These are phyloP conservation scores for Magnolia kwangsiensis DNA, from an alignment of 164 flowering plant species.

Conservation along the genomic window DNA sequence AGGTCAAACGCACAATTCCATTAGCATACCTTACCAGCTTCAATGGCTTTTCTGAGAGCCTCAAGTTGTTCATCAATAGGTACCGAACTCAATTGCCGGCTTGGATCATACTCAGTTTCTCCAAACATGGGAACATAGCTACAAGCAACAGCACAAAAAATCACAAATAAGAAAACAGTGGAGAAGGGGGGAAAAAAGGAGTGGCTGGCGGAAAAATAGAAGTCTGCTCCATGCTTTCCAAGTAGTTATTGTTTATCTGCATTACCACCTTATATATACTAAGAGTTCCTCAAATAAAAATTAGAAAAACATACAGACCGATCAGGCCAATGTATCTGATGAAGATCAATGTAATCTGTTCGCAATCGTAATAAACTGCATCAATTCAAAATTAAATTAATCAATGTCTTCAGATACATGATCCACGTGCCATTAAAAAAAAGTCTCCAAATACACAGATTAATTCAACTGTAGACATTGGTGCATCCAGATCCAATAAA, in stretches of 20 bases:
- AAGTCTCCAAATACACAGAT: too few relatives aligned
- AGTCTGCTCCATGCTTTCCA: too few relatives aligned
- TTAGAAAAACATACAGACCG: slow-evolving; percentile 56
- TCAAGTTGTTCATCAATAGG: slow-evolving; percentile 68
- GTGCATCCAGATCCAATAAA: background rate
- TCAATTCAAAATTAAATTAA: background rate
- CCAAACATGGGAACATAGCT: slow-evolving; percentile 98
- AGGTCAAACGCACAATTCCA: background rate
- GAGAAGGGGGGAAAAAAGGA: background rate
- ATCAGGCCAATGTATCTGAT: slow-evolving; percentile 94
- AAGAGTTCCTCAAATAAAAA: slow-evolving; percentile 1
- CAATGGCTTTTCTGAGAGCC: slow-evolving; percentile 60
- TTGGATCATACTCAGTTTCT: slow-evolving; percentile 74
- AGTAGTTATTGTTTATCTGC: background rate
- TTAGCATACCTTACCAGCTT: slow-evolving; percentile 63
- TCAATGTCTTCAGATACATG: background rate
- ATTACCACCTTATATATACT: background rate
- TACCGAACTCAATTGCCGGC: slow-evolving; percentile 38
- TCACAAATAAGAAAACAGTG: slow-evolving; percentile 2
- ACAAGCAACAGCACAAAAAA: slow-evolving; percentile 19
- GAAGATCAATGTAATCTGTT: slow-evolving; percentile 76
- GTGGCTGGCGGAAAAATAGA: background rate
- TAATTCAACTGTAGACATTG: background rate
- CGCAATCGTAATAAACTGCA: slow-evolving; percentile 63
- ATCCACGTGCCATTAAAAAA: too few relatives aligned